These are phyloP conservation scores for Sisymbrium altissimum DNA, from an alignment of 345 rosid genomes.

Conservation along the genomic window DNA sequence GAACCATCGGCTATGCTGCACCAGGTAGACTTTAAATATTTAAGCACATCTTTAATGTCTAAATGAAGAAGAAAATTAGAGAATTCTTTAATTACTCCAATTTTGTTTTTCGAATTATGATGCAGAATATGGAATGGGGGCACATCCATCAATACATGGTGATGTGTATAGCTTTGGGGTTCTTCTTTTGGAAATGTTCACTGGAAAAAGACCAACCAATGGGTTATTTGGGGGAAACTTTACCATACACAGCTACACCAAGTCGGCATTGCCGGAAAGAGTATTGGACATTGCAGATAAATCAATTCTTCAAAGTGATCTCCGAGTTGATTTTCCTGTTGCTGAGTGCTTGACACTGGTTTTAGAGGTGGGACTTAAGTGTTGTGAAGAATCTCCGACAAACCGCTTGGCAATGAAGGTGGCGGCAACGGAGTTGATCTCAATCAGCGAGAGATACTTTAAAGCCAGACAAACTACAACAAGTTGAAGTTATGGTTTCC, in stretches of 20 bases:
- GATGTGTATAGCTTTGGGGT: constrained; percentile 13
- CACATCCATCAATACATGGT: constrained; percentile 22
- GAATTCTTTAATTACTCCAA: neutral
- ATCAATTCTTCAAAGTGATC: neutral
- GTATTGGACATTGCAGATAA: constrained; percentile 14
- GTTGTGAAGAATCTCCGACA: constrained; percentile 21
- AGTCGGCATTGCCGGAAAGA: neutral
- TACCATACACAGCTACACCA: constrained; percentile 18
- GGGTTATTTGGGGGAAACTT: constrained; percentile 11
- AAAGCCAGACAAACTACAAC: neutral
- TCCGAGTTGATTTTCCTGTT: neutral
- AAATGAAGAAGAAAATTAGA: neutral
- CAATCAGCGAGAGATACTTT: constrained; percentile 7
- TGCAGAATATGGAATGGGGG: constrained; percentile 37
- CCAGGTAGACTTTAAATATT: neutral
- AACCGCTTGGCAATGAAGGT: constrained; percentile 19
- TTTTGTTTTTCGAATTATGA: neutral
- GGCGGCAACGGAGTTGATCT: neutral
- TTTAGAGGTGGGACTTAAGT: constrained; percentile 27
- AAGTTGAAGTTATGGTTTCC: neutral
- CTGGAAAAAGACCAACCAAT: constrained; percentile 27
- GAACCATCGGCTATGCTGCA: neutral
- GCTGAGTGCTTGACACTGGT: neutral
- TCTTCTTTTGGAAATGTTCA: constrained; percentile 1
- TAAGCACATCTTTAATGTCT: neutral